Evolutionary conservation across 495 filamentous ascomycete species (phyloP).

Genomic region (Penicillium herquei): DNA sequence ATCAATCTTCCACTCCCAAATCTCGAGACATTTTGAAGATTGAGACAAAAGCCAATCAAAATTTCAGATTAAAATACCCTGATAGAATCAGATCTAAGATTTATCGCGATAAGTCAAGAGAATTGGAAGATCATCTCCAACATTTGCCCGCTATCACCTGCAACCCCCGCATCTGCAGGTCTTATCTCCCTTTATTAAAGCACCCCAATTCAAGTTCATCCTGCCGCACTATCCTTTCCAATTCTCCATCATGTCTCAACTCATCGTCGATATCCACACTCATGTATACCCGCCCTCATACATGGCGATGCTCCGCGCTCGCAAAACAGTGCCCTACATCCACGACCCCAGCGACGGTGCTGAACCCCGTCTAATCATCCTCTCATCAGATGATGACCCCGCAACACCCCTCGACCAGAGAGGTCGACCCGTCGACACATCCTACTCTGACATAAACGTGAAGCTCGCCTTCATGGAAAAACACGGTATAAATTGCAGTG

Average conservation of each 20-base stretch:
- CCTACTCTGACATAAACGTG: slow-evolving; percentile 67
- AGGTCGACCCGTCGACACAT: slow-evolving; percentile 72
- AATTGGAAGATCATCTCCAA: not conserved
- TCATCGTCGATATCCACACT: slow-evolving; percentile 86
- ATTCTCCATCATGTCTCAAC: slow-evolving; percentile 23
- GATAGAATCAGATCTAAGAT: too few relatives aligned
- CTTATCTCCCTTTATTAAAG: slow-evolving; percentile 14
- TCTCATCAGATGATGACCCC: slow-evolving; percentile 60
- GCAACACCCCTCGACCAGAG: slow-evolving; percentile 50
- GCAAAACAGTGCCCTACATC: slow-evolving; percentile 76
- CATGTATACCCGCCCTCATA: slow-evolving; percentile 90
- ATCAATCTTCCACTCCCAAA: too few relatives aligned
- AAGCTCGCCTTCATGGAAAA: slow-evolving; percentile 86
- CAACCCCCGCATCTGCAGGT: slow-evolving; percentile 19
- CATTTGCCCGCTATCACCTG: not conserved
- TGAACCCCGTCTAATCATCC: slow-evolving; percentile 74
- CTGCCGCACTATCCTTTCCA: not conserved
- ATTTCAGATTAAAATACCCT: too few relatives aligned
- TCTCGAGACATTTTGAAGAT: too few relatives aligned
- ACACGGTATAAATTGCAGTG: slow-evolving; percentile 77
- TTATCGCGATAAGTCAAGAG: too few relatives aligned
- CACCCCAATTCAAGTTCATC: not conserved
- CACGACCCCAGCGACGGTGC: slow-evolving; percentile 57
- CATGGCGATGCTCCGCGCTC: slow-evolving; percentile 74
- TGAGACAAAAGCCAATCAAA: too few relatives aligned